phyloP scores from a whole-genome alignment of 139 green algal genomes.

The Auxenochlorella pyrenoidosa region DNA sequence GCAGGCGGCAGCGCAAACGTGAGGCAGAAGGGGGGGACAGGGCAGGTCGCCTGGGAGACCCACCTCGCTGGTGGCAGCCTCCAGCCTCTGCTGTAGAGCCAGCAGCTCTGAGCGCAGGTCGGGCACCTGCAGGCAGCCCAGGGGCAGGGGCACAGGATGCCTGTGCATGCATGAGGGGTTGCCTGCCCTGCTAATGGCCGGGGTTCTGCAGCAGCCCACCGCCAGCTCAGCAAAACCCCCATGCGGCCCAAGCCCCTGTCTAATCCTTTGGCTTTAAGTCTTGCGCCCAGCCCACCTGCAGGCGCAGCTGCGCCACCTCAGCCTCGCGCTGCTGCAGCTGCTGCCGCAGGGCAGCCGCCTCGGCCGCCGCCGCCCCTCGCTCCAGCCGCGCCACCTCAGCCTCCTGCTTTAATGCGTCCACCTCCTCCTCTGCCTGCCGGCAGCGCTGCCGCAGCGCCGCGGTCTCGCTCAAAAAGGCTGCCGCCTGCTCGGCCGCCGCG shows the following conservation, averaged over 20 bases:
- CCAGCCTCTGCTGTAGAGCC: not conserved
- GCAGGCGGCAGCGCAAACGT: not conserved
- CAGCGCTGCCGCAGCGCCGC: conserved; percentile 5
- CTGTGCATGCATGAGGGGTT: too few species aligned
- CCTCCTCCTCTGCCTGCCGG: not conserved
- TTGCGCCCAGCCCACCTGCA: not conserved
- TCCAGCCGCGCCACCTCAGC: not conserved
- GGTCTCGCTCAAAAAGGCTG: not conserved
- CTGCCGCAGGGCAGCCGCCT: not conserved
- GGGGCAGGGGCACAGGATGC: too few species aligned
- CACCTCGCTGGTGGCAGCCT: conserved; percentile 1
- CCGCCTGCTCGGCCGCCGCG: not conserved
- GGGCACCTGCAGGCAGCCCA: not conserved
- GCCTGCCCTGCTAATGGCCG: not conserved
- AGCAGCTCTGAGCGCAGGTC: not conserved
- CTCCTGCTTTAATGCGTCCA: not conserved
- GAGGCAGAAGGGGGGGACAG: not conserved
- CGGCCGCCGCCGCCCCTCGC: not conserved
- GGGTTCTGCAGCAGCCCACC: not conserved
- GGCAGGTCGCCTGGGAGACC: not conserved
- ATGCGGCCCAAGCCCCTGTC: too few species aligned
- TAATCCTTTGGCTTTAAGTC: too few species aligned
- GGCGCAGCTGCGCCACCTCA: conserved; percentile 28
- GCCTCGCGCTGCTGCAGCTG: conserved; percentile 23
- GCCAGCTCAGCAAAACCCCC: too few species aligned